Conservation (phyloP, 2,329 filamentous ascomycete species). For the Aphanocladium album region DNA sequence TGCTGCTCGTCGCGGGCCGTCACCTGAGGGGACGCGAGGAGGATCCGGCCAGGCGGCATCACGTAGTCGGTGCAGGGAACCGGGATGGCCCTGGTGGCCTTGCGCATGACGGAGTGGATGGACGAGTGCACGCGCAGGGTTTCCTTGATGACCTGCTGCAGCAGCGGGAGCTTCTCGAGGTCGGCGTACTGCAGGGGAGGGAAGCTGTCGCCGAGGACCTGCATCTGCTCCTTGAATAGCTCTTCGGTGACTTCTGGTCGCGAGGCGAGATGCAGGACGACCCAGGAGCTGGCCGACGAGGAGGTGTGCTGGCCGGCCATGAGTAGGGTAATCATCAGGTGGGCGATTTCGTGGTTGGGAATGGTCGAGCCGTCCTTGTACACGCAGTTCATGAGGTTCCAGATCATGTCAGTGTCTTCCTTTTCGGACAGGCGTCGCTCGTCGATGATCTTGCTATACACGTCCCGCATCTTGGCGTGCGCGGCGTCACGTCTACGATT, state of each 20-base stretch:
- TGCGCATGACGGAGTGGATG: conserved; percentile 69
- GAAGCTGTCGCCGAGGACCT: conserved; percentile 39
- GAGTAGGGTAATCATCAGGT: conserved; percentile 82
- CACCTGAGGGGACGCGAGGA: conserved; percentile 40
- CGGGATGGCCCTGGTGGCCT: conserved; percentile 62
- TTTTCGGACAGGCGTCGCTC: conserved; percentile 48
- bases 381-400: conserved; percentile 68
- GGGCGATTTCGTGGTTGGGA: conserved; percentile 71
- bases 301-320: conserved; percentile 84
- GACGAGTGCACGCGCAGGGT: conserved; percentile 67
- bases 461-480: conserved; percentile 62
- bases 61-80: conserved; percentile 52
- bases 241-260: conserved; percentile 65
- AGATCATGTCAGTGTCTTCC: conserved; percentile 61
- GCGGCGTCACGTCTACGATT: conserved; percentile 69
- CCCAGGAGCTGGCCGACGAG: conserved; percentile 72
- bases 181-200: neutral
- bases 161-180: neutral
- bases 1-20: conserved; percentile 47
- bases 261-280: conserved; percentile 66
- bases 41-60: conserved; percentile 46
- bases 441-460: conserved; percentile 68
- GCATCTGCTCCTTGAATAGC: conserved; percentile 62
- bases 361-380: conserved; percentile 69
- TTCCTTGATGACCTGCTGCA: conserved; percentile 54